Conservation (phyloP, 1,284 basidiomycete species). For the Cutaneotrichosporon cyanovorans region DNA sequence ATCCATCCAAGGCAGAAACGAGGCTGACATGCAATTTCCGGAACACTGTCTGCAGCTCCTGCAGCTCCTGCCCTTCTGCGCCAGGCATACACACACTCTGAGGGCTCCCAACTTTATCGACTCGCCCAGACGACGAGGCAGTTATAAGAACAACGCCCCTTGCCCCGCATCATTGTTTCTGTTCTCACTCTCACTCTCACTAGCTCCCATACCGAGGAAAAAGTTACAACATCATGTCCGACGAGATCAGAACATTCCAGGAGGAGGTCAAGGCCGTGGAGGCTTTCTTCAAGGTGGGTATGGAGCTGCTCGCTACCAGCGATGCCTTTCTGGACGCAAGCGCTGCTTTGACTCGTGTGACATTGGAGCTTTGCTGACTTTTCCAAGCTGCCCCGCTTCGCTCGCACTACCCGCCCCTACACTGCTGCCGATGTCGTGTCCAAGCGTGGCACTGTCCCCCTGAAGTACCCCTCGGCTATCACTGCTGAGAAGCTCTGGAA, state of each 20-base stretch:
- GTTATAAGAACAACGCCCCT: neutral
- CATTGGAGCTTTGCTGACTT: neutral
- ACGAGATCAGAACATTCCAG: constrained; percentile 54
- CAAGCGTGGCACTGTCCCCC: constrained; percentile 81
- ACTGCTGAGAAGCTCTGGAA: constrained; percentile 82
- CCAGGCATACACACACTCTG: no score
- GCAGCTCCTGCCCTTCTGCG: no score
- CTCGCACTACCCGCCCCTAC: constrained; percentile 78
- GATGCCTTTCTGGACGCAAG: no score
- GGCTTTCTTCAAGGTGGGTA: constrained; percentile 81
- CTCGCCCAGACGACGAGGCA: neutral
- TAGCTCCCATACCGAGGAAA: neutral
- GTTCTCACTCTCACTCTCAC: neutral
- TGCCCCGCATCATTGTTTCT: neutral
- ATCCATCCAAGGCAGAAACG: neutral
- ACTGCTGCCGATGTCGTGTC: constrained; percentile 86
- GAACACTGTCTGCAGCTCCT: no score
- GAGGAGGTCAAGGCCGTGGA: constrained; percentile 77
- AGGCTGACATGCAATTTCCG: no score
- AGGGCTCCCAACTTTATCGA: no score
- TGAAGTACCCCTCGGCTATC: constrained; percentile 77
- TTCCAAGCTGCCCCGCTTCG: constrained; percentile 71
- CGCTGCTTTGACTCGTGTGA: neutral
- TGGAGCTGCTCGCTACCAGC: neutral
- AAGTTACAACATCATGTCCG: constrained; percentile 8